Percentiles rank a stretch among this genome's conserved stretches.
These are phyloP conservation scores for Symmetrospora coprosmae DNA, from an alignment of 768 basidiomycete genomes.

Conservation along the genomic window DNA sequence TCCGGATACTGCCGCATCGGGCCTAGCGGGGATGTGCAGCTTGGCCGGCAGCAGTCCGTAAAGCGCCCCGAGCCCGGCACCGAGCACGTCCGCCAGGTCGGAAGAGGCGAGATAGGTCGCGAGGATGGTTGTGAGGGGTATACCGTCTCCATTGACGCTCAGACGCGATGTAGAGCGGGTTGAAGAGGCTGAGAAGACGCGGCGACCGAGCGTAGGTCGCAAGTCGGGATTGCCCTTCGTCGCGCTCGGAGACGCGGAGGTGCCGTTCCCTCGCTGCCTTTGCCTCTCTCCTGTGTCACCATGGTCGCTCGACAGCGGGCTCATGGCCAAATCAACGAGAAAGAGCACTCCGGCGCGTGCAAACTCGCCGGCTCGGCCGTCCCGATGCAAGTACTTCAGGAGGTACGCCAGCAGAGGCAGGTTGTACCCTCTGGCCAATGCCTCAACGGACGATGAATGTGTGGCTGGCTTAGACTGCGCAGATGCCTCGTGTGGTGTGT, in stretches of 20 bases:
- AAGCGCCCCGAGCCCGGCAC: slow-evolving; percentile 79
- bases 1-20: too few relatives aligned
- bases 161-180: too few relatives aligned
- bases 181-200: too few relatives aligned
- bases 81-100: slow-evolving; percentile 96
- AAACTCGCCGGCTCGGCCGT: slow-evolving; percentile 83
- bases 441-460: slow-evolving; percentile 23
- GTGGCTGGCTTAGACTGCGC: too few relatives aligned
- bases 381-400: slow-evolving; percentile 82
- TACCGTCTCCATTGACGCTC: too few relatives aligned
- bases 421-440: slow-evolving; percentile 54
- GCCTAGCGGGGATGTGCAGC: slow-evolving; percentile 50
- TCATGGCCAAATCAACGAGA: slow-evolving; percentile 82
- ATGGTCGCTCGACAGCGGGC: background rate
- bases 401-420: slow-evolving; percentile 92
- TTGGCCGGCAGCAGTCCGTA: slow-evolving; percentile 83
- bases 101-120: slow-evolving; percentile 87
- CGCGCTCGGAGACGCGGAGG: too few relatives aligned
- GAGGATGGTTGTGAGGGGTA: too few relatives aligned
- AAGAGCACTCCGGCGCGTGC: slow-evolving; percentile 84
- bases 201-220: too few relatives aligned
- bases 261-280: too few relatives aligned
- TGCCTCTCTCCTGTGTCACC: background rate
- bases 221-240: too few relatives aligned
- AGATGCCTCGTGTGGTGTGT: too few relatives aligned